Base-by-base conservation (phyloP, 768 basidiomycete genomes). In the Tulasnella sp. region DNA sequence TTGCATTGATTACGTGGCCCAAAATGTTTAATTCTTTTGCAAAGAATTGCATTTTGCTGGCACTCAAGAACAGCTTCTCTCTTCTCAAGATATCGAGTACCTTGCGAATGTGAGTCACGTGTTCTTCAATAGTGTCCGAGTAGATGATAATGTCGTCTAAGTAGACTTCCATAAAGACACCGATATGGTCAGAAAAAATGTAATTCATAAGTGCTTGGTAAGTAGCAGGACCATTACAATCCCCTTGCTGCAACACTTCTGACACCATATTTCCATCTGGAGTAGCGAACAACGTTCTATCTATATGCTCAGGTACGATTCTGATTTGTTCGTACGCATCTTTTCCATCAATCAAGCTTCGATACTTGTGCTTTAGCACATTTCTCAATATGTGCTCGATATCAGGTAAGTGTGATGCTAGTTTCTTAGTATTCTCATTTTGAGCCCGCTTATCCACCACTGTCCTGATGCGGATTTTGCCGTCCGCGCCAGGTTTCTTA, bases 91-190 rank as follows among this genome's bases (percentile, higher is more conserved):
- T 47, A 0, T 37, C 15, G 29, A 60, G 45, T 9, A 60, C 37
- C 13, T 43, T 53, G 2, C 24, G 16, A 13, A 60, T 45, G 35
- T 57, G 48, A 3, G 55, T 32, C 1, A 55, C 33, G 29, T 58
- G 57, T 0, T 40, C 54, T 9, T 50, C 40, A 4, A 35, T 29
- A 2, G 57, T 53, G 19, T 50, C 19, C 15, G 57, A 58, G 51
- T 53, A 59, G 12, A 60, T 44, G 2, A 58, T 48, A 22, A 59
- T 54, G 33, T 58, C 55, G 22, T 58, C 54, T 29, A 58, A 48
- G 48, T 60, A 62, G 0, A 57, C 54, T 13, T 60, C 55, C 19
- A 62, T 43, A 37, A 56, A 60, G 4, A 53, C 45, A 3, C 61
- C 60, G 15, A 60, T 51, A 24, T 53, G 52, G 4, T 33, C 19